A percentile compares a stretch with the other conserved stretches of the same genome.
Conservation (phyloP, 2,329 filamentous ascomycete genomes). For the Hymenoscyphus occultus region DNA sequence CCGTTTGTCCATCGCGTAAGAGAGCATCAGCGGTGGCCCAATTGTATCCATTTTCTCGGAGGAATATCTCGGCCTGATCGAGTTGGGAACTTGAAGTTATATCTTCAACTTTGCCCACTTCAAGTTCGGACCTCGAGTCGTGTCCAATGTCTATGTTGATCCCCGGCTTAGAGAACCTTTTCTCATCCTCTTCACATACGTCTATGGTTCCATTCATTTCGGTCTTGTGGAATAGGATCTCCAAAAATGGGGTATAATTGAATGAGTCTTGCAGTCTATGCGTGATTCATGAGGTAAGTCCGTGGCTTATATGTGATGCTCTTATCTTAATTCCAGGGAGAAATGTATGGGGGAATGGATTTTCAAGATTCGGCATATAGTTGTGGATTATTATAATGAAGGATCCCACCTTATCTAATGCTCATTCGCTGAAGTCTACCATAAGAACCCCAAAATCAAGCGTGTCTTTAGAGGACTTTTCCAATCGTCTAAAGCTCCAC, state of each 20-base stretch:
- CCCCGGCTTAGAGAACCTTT: neutral
- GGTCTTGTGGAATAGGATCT: neutral
- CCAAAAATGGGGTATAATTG: neutral
- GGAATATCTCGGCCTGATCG: slow-evolving; percentile 48
- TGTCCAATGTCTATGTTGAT: neutral
- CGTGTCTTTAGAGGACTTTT: too few species aligned
- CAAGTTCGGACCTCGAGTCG: neutral
- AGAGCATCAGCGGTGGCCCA: slow-evolving; percentile 43
- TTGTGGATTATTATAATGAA: neutral
- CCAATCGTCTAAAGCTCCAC: too few species aligned
- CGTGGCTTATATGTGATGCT: neutral
- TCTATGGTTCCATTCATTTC: neutral
- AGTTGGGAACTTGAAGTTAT: slow-evolving; percentile 36
- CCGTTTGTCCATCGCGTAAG: slow-evolving; percentile 41
- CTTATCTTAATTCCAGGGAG: neutral
- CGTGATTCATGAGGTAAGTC: neutral
- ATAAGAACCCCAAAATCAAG: too few species aligned
- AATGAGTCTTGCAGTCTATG: neutral
- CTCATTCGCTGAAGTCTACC: too few species aligned
- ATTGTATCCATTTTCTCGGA: slow-evolving; percentile 46
- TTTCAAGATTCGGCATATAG: neutral
- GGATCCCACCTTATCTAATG: too few species aligned
- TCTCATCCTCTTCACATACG: neutral
- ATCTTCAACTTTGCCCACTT: neutral
- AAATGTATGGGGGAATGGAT: neutral